Conservation (phyloP, 2,329 filamentous ascomycete genomes). For the Beauveria scarabaeidicola region DNA sequence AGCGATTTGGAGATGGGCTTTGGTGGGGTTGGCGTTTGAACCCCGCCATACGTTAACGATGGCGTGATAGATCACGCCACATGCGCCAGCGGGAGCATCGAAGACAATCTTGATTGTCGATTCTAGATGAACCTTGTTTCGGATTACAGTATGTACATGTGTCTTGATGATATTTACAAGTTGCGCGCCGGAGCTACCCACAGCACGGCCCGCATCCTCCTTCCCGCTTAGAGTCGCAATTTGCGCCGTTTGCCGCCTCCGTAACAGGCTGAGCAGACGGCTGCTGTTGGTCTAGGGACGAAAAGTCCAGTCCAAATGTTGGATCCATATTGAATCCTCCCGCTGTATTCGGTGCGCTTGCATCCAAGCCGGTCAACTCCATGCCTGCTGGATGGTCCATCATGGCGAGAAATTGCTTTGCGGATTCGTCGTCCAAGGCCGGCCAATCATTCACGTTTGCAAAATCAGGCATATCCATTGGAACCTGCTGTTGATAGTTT, state of each 20-base stretch:
- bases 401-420: conserved; percentile 3
- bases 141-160: neutral
- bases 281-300: neutral
- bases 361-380: neutral
- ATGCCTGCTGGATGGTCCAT: neutral
- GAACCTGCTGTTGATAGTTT: neutral
- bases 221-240: neutral
- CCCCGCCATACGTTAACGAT: neutral
- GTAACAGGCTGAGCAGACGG: neutral
- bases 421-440: neutral
- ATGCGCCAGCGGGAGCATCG: neutral
- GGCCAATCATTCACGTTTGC: neutral
- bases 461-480: neutral
- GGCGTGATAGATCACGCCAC: neutral
- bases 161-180: neutral
- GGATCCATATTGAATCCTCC: neutral
- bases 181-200: neutral
- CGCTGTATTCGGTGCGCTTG: neutral
- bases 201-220: conserved; percentile 4
- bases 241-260: neutral
- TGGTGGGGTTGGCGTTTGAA: neutral
- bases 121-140: neutral
- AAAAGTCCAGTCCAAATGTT: neutral
- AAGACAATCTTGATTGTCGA: neutral
- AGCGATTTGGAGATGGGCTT: neutral